Conservation (phyloP, 73 alveolate species). For the Paramecium octaurelia region DNA sequence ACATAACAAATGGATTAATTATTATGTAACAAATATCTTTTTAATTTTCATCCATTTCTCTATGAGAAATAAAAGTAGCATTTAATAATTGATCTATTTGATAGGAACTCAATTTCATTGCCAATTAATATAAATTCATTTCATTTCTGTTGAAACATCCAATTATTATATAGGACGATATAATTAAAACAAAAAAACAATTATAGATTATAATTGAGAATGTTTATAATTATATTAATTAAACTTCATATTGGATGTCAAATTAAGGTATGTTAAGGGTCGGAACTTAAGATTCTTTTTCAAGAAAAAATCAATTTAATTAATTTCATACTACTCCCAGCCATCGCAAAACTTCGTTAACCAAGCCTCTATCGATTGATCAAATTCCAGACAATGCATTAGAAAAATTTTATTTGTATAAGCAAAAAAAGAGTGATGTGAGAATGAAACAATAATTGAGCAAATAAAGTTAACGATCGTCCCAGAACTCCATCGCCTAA, state of each 20-base stretch:
- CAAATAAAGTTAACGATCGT: not conserved
- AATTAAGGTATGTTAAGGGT: not conserved
- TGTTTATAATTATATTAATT: not conserved
- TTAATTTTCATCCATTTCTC: not conserved
- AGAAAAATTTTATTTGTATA: slow-evolving; percentile 38
- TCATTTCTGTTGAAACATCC: too few relatives aligned
- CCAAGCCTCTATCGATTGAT: not conserved
- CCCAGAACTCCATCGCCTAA: not conserved
- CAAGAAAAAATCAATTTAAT: not conserved
- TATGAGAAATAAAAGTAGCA: not conserved
- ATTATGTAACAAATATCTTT: not conserved
- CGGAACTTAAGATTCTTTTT: not conserved
- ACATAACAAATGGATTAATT: not conserved
- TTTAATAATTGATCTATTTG: not conserved
- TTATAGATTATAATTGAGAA: not conserved
- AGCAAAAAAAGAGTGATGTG: slow-evolving; percentile 21
- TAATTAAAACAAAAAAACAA: too few relatives aligned
- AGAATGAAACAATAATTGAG: not conserved
- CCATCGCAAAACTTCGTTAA: slow-evolving; percentile 33
- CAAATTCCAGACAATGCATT: slow-evolving; percentile 23
- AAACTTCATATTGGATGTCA: not conserved
- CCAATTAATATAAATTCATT: too few relatives aligned
- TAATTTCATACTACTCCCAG: slow-evolving; percentile 39
- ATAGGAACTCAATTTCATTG: not conserved
- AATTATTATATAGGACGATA: not conserved